These are phyloP conservation scores for Eragrostis tef DNA, from an alignment of 202 grass and related monocot genomes.

Conservation along the genomic window DNA sequence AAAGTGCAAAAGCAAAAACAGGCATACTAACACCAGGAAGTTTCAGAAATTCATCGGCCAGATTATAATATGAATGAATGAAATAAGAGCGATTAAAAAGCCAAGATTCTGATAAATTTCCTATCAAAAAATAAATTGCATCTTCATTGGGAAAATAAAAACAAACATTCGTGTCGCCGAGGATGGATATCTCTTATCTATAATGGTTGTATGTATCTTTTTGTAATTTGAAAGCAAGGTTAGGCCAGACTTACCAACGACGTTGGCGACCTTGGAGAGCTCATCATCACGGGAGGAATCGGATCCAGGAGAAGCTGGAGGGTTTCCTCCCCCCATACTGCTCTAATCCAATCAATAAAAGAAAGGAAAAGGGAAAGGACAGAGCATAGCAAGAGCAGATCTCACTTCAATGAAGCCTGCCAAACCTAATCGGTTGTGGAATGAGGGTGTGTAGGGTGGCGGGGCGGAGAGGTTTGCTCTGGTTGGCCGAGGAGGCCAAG, in stretches of 20 bases:
- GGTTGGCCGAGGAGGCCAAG: too few species aligned
- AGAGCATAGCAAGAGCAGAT: too few species aligned
- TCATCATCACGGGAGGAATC: not conserved
- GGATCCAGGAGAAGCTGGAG: not conserved
- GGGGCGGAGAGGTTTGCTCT: too few species aligned
- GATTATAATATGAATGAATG: not conserved
- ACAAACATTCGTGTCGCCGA: not conserved
- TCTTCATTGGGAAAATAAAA: not conserved
- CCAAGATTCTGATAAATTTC: too few species aligned
- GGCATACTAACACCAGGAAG: too few species aligned
- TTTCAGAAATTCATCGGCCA: too few species aligned
- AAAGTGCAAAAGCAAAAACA: too few species aligned
- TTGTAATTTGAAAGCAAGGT: not conserved
- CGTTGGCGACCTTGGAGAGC: not conserved
- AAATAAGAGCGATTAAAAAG: too few species aligned
- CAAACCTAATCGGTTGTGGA: too few species aligned
- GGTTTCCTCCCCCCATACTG: conserved; percentile 3
- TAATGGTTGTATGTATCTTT: not conserved
- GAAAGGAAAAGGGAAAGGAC: not conserved
- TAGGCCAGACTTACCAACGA: not conserved
- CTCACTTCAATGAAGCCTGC: too few species aligned
- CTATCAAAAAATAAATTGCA: too few species aligned
- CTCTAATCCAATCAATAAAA: not conserved
- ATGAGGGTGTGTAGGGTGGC: too few species aligned
- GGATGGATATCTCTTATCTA: not conserved